A percentile compares a stretch with the other conserved stretches of the same genome.
Evolutionary conservation across 2,329 filamentous ascomycete genomes (phyloP).

Genomic region (Dryadomyces quercus-mongolicae): DNA sequence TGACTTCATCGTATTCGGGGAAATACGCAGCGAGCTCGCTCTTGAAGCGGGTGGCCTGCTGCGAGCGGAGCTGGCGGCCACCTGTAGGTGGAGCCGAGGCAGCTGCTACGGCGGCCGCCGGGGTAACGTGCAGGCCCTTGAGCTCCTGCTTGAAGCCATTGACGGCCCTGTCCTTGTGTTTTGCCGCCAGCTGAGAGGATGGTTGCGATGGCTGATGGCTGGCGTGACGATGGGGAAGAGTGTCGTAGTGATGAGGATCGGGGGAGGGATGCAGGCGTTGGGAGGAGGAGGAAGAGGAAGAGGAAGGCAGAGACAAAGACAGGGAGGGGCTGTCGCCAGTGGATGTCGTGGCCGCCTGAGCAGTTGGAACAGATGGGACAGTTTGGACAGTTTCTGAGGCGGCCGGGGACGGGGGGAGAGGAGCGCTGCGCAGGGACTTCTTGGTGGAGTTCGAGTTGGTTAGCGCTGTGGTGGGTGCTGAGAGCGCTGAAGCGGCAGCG

Average conservation of each 20-base stretch:
- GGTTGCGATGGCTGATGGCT: not conserved
- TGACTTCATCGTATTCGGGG: constrained; percentile 85
- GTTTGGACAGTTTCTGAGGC: not conserved
- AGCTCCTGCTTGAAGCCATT: constrained; percentile 53
- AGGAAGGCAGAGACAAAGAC: no score
- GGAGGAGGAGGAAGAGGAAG: no score
- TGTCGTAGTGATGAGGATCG: not conserved
- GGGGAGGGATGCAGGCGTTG: no score
- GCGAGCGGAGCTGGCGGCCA: constrained; percentile 70
- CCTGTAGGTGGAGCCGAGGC: constrained; percentile 32
- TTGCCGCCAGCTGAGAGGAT: constrained; percentile 23
- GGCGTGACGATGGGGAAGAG: constrained; percentile 7
- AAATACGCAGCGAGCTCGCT: constrained; percentile 89
- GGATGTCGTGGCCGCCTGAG: not conserved
- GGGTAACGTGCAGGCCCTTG: constrained; percentile 38
- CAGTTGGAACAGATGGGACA: not conserved
- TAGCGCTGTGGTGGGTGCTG: not conserved
- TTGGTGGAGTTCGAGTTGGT: not conserved
- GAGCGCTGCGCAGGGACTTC: not conserved
- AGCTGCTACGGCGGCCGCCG: constrained; percentile 14
- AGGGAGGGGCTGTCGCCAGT: not conserved
- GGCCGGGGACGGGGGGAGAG: not conserved
- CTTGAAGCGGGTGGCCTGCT: constrained; percentile 76
- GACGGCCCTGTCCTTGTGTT: constrained; percentile 44
- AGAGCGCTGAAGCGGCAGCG: not conserved